Evolutionary conservation across 75 land plant species (phyloP), one percentile per base, ranked within the genome.

Genomic region (Isoetes taiwanensis): DNA sequence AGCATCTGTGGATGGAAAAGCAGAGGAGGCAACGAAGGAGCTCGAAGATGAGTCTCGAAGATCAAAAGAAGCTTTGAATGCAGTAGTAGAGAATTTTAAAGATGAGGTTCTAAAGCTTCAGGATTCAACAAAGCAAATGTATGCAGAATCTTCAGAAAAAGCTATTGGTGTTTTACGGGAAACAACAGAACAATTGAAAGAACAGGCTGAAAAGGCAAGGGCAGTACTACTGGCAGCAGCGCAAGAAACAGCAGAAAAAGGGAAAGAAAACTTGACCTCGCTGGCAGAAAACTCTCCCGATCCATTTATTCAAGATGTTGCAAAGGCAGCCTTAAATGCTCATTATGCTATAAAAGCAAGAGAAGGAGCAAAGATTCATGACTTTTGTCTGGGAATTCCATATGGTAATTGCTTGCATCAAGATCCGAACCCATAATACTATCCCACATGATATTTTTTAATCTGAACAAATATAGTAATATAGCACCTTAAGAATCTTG

Each of bases 321-420:
- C 85, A 0, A 83, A 79, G 48, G 71, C 73, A 27, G 76, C 76
- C 28, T 72, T 76, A 46, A 54, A 65, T 32, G 67, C 75, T 8
- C 59, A 78, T 55, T 56, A 35, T 16, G 28, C 67, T 19, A 70
- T 69, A 41, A 72, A 74, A 6, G 16, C 72, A 10, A 76, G 61
- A 33, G 63, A 79, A 0, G 42, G 74, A 12, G 64, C 88, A 19
- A 62, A 65, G 67, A 59, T 81, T 16, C 79, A 60, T 34, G 98
- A 93, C 48, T 93, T 85, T 62, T 65, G 83, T 40, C 32, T 87
- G 52, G 98, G 98, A 1, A 74, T 93, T 66, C 94, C 94, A 26
- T 93, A 84, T 73, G 98, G 98, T 87, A 80, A 40, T 74, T 28
- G 16, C 6, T 3, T 26, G 30, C 23, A 21, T n/a, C n/a, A n/a